Base-by-base conservation (phyloP, 2,329 filamentous ascomycete species). In the Neofusicoccum sp. region DNA sequence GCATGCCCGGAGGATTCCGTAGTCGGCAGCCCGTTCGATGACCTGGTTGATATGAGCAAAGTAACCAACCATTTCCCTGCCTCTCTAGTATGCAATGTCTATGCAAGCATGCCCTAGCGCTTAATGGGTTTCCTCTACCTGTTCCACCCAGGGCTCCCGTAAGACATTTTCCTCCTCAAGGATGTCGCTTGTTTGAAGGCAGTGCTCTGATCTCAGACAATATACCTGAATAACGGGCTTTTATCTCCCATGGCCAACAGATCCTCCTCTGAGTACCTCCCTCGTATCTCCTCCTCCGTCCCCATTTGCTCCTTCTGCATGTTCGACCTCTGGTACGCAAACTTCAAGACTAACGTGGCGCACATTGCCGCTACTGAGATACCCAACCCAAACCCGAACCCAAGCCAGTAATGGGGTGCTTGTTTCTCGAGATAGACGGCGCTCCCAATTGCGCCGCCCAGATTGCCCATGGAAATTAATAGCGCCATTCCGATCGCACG, bases 171-270 rank as follows among this genome's bases (percentile, higher is more conserved):
- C n/a, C n/a, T n/a, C n/a, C n/a, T n/a, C n/a, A n/a, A n/a, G n/a
- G n/a, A n/a, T n/a, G n/a, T n/a, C n/a, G n/a, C n/a, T n/a, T n/a
- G n/a, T n/a, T n/a, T n/a, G n/a, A n/a, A n/a, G n/a, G n/a, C n/a
- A n/a, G n/a, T n/a, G n/a, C n/a, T n/a, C n/a, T n/a, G n/a, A n/a
- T n/a, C 14, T 38, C 16, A 51, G 4, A 53, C 49, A 6, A 30
- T 33, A 7, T 78, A 78, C 62, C 70, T 73, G 63, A 75, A 78
- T 61, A 77, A 64, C 5, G 74, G 75, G 58, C 69, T 74, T 58
- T 70, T 65, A 62, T 77, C 73, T 0, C 75, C 75, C 71, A 76
- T 70, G 57, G 68, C 67, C 44, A 70, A 66, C 53, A 76, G 57
- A 61, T 77, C 66, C 26, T 69, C 68, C 30, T 75, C 71, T 2